phyloP scores from a whole-genome alignment of 768 basidiomycete genomes.

The Hydnomerulius pinastri region DNA sequence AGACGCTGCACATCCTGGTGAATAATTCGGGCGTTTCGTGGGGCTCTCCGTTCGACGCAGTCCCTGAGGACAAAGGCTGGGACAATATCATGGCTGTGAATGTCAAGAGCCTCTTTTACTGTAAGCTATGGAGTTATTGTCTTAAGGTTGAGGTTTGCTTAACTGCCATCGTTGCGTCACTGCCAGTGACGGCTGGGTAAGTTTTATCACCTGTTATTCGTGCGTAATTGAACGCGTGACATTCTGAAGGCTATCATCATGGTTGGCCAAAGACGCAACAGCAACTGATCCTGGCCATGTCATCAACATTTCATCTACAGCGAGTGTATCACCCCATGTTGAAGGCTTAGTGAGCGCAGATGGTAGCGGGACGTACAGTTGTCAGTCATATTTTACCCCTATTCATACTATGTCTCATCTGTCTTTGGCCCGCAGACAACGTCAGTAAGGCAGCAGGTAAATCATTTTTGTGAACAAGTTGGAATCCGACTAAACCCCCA shows the following conservation, averaged over 20 bases:
- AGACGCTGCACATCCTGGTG: conserved; percentile 77
- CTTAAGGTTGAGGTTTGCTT: conserved; percentile 1
- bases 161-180: too few relatives aligned
- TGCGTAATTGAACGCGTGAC: not conserved
- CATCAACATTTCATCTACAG: conserved; percentile 79
- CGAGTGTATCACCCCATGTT: conserved; percentile 53
- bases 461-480: conserved; percentile 4
- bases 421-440: conserved; percentile 49
- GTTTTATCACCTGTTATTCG: conserved; percentile 1
- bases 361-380: conserved; percentile 76
- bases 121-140: conserved; percentile 40
- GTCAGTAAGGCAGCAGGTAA: conserved; percentile 81
- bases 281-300: conserved; percentile 70
- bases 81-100: conserved; percentile 82
- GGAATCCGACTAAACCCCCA: not conserved
- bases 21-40: conserved; percentile 84
- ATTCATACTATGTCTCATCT: not conserved
- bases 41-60: conserved; percentile 69
- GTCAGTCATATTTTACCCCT: conserved; percentile 47
- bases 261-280: conserved; percentile 64
- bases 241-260: conserved; percentile 38
- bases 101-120: conserved; percentile 83
- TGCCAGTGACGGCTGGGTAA: conserved; percentile 46
- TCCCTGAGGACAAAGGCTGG: conserved; percentile 85
- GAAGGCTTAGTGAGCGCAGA: conserved; percentile 49